These are phyloP conservation scores for Cymodocea nodosa DNA, from an alignment of 116 monocot genomes.

Conservation along the genomic window DNA sequence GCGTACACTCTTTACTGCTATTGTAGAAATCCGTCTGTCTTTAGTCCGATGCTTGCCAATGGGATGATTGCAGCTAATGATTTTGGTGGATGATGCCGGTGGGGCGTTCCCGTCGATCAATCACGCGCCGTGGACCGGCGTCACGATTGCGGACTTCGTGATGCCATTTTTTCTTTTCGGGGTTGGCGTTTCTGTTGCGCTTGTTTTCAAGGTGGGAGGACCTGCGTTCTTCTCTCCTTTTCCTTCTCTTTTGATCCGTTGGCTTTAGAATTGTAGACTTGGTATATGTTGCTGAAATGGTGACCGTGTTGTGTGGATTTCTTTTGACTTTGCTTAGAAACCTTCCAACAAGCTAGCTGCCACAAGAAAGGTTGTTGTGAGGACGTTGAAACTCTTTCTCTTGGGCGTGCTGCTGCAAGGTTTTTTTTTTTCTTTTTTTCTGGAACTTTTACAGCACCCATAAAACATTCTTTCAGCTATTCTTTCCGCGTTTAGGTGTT, in stretches of 20 bases:
- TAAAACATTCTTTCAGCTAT: background rate
- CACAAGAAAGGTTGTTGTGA: slow-evolving; percentile 44
- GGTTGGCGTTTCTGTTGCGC: slow-evolving; percentile 70
- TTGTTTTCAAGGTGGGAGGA: slow-evolving; percentile 65
- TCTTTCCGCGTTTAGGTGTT: background rate
- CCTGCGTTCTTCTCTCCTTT: background rate
- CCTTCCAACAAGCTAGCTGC: slow-evolving; percentile 38
- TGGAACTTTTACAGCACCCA: background rate
- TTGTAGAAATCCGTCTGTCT: too few species aligned
- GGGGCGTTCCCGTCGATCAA: slow-evolving; percentile 79
- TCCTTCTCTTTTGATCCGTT: background rate
- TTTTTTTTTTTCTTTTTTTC: slow-evolving; percentile 8
- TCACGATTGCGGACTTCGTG: slow-evolving; percentile 88
- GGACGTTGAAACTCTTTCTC: slow-evolving; percentile 56
- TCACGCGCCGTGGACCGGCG: slow-evolving; percentile 86
- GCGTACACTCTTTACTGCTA: background rate
- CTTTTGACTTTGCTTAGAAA: slow-evolving; percentile 23
- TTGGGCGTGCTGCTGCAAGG: slow-evolving; percentile 88
- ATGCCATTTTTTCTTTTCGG: slow-evolving; percentile 94
- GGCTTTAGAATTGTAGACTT: too few species aligned
- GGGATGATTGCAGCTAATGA: slow-evolving; percentile 53
- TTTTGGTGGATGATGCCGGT: slow-evolving; percentile 87
- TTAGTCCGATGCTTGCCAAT: background rate
- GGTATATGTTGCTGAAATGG: too few species aligned
- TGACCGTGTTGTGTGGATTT: background rate